Evolutionary conservation across 495 filamentous ascomycete genomes (phyloP).

Genomic region (Aspergillus hancockii): DNA sequence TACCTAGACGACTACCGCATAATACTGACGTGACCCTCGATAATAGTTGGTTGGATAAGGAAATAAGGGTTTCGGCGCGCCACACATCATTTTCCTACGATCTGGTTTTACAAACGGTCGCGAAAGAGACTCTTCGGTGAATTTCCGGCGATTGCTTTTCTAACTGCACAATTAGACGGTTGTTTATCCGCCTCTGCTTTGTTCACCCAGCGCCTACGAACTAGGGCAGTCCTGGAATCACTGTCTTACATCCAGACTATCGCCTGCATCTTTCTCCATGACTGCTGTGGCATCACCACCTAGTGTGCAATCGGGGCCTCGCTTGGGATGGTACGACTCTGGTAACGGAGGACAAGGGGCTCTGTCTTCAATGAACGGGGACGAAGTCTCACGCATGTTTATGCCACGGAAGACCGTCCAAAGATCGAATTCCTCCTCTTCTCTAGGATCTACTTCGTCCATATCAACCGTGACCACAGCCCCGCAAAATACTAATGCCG

Average conservation of each 20-base stretch:
- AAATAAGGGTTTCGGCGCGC: slow-evolving; percentile 15
- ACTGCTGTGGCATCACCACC: slow-evolving; percentile 95
- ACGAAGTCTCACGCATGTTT: slow-evolving; percentile 87
- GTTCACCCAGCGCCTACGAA: slow-evolving; percentile 25
- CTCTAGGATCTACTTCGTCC: slow-evolving; percentile 65
- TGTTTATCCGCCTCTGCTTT: slow-evolving; percentile 9
- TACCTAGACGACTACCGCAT: slow-evolving; percentile 17
- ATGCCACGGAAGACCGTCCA: slow-evolving; percentile 82
- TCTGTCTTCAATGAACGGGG: slow-evolving; percentile 77
- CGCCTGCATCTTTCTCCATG: slow-evolving; percentile 62
- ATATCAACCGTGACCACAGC: slow-evolving; percentile 44
- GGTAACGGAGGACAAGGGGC: slow-evolving; percentile 73
- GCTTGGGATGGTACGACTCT: slow-evolving; percentile 60
- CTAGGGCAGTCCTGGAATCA: slow-evolving; percentile 17
- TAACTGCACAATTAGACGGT: background rate
- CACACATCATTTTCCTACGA: slow-evolving; percentile 11
- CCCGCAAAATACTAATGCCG: slow-evolving; percentile 53
- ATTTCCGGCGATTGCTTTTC: slow-evolving; percentile 4
- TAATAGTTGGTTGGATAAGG: slow-evolving; percentile 15
- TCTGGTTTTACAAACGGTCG: slow-evolving; percentile 5
- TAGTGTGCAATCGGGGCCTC: slow-evolving; percentile 75
- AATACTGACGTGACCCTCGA: slow-evolving; percentile 28
- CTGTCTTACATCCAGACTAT: slow-evolving; percentile 16
- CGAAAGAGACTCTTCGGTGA: slow-evolving; percentile 10
- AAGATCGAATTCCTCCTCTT: slow-evolving; percentile 86